Evolutionary conservation across 208 protist genomes (phyloP).

Genomic region (Trypanosoma scelopori): DNA sequence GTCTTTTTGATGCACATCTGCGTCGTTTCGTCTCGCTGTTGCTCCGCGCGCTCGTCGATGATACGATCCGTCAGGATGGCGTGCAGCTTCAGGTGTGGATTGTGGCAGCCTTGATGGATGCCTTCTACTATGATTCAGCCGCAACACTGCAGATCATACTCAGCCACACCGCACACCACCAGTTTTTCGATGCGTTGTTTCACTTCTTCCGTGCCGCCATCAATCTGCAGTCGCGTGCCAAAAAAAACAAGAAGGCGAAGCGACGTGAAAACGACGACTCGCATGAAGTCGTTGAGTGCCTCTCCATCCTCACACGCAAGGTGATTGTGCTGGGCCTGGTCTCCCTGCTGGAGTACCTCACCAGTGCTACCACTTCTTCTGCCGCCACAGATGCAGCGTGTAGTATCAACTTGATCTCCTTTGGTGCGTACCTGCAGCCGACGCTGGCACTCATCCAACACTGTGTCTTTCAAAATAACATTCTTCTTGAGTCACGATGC

Average conservation of each 20-base stretch:
- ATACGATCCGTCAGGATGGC: constrained; percentile 44
- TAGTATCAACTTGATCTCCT: constrained; percentile 12
- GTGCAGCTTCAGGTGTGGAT: constrained; percentile 77
- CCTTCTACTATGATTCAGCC: constrained; percentile 81
- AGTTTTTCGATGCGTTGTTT: constrained; percentile 78
- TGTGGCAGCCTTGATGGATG: constrained; percentile 80
- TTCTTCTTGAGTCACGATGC: constrained; percentile 54
- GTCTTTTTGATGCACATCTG: constrained; percentile 61
- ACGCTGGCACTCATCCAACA: constrained; percentile 67
- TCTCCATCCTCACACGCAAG: constrained; percentile 85
- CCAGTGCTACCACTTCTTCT: constrained; percentile 19
- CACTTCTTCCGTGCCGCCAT: constrained; percentile 54
- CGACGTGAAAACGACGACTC: constrained; percentile 31
- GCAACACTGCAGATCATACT: constrained; percentile 61
- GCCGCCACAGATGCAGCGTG: constrained; percentile 2
- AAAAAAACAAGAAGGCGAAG: constrained; percentile 45
- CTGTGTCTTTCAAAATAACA: constrained; percentile 77
- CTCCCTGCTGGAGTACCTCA: constrained; percentile 40
- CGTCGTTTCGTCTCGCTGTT: constrained; percentile 60
- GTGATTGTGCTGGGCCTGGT: constrained; percentile 67
- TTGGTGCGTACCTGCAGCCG: constrained; percentile 43
- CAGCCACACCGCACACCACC: constrained; percentile 48
- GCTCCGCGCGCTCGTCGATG: constrained; percentile 68
- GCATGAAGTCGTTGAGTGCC: constrained; percentile 47
- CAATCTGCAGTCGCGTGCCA: constrained; percentile 17